Evolutionary conservation across 345 rosid species (phyloP).

Genomic region (Bruguiera parviflora): DNA sequence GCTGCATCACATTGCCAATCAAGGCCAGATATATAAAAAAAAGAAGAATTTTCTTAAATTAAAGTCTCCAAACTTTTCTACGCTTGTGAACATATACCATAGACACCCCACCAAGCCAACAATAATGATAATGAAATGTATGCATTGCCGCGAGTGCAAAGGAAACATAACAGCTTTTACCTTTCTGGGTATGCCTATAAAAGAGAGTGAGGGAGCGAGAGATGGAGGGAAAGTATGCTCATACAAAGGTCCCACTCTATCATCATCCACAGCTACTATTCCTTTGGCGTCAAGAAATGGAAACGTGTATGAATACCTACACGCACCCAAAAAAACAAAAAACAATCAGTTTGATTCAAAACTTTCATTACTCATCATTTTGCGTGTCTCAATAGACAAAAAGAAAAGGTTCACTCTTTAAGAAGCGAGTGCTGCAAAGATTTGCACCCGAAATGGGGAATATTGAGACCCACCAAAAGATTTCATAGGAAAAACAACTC

Average conservation of each 20-base stretch:
- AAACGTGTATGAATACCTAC: conserved; percentile 80
- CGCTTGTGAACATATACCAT: background rate
- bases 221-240: conserved; percentile 95
- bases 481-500: conserved; percentile 2
- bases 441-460: conserved; percentile 6
- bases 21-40: background rate
- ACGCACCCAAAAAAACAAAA: background rate
- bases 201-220: conserved; percentile 86
- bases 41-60: background rate
- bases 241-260: conserved; percentile 87
- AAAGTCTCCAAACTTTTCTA: background rate
- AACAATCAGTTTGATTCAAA: background rate
- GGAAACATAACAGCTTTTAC: conserved; percentile 22
- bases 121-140: background rate
- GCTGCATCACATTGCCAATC: conserved; percentile 33
- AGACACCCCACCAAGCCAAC: background rate
- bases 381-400: background rate
- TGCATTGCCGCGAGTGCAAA: background rate
- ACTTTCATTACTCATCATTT: background rate
- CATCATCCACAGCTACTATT: conserved; percentile 72
- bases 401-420: background rate
- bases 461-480: conserved; percentile 10
- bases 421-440: background rate
- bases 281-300: conserved; percentile 99
- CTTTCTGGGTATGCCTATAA: conserved; percentile 88